These are phyloP conservation scores for Galerina sulciceps DNA, from an alignment of 768 basidiomycete species.

Conservation along the genomic window DNA sequence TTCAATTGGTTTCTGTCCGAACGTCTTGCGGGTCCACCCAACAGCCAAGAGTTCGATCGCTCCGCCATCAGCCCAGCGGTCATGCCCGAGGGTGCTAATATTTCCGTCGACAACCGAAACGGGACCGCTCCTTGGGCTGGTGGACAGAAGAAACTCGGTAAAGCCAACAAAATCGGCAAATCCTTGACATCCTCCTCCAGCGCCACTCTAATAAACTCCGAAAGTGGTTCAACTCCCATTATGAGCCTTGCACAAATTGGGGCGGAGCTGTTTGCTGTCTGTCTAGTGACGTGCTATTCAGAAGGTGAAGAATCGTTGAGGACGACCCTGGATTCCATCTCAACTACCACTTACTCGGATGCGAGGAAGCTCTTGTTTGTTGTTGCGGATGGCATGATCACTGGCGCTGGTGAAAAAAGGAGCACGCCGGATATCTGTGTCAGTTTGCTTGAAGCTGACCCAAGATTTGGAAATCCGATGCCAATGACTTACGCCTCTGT, in stretches of 20 bases:
- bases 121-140: constrained; percentile 96
- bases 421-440: constrained; percentile 98
- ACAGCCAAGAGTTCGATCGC: constrained; percentile 71
- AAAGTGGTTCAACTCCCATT: constrained; percentile 53
- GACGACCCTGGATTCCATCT: constrained; percentile 93
- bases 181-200: constrained; percentile 56
- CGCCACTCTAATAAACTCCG: constrained; percentile 57
- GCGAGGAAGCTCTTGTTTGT: constrained; percentile 90
- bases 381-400: constrained; percentile 98
- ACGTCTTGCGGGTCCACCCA: constrained; percentile 78
- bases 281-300: constrained; percentile 96
- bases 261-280: constrained; percentile 92
- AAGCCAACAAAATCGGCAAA: constrained; percentile 49
- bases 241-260: constrained; percentile 93
- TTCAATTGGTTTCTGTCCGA: constrained; percentile 97
- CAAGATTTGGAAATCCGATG: constrained; percentile 92
- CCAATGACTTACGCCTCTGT: constrained; percentile 95
- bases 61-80: constrained; percentile 93
- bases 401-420: constrained; percentile 92
- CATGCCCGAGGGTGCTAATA: constrained; percentile 94
- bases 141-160: constrained; percentile 55
- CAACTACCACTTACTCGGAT: constrained; percentile 89
- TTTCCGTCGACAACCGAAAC: constrained; percentile 87
- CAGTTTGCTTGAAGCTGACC: constrained; percentile 87
- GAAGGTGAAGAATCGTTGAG: constrained; percentile 94